A percentile compares a stretch with the other conserved stretches of the same genome.
Conservation (phyloP, 2,329 filamentous ascomycete genomes). For the Aspergillus fumigatus region DNA sequence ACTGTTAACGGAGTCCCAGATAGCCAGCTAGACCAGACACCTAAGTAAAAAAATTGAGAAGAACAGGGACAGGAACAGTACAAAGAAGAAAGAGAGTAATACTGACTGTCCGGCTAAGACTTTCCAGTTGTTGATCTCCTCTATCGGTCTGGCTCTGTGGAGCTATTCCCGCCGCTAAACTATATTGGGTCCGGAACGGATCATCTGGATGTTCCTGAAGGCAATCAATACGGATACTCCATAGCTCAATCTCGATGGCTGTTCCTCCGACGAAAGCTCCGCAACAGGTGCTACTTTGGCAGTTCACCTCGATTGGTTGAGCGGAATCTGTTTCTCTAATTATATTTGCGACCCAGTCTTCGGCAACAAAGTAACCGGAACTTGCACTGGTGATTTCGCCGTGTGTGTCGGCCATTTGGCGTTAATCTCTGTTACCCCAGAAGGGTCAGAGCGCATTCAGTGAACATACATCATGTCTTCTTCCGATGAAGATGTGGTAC, state of each 20-base stretch:
- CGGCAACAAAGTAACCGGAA: not conserved
- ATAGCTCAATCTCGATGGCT: not conserved
- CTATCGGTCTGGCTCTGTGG: constrained; percentile 18
- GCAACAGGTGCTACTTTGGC: not conserved
- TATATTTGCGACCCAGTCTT: not conserved
- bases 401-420: not conserved
- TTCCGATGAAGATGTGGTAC: constrained; percentile 36
- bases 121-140: constrained; percentile 2
- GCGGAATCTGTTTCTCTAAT: not conserved
- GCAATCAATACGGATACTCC: not conserved
- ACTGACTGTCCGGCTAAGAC: not conserved
- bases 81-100: not conserved
- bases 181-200: constrained; percentile 20
- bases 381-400: not conserved
- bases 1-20: constrained; percentile 14
- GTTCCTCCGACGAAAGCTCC: not conserved
- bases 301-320: not conserved
- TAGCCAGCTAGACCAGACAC: constrained; percentile 3
- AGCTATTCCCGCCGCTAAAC: constrained; percentile 18
- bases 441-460: not conserved
- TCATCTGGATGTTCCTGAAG: constrained; percentile 15
- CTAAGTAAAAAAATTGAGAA: not conserved
- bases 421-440: not conserved
- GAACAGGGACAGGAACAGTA: not conserved
- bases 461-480: constrained; percentile 27